A percentile compares a stretch with the other conserved stretches of the same genome.
Evolutionary conservation across 805 yeast species (phyloP).

Genomic region (Pichia thaimueangensis): DNA sequence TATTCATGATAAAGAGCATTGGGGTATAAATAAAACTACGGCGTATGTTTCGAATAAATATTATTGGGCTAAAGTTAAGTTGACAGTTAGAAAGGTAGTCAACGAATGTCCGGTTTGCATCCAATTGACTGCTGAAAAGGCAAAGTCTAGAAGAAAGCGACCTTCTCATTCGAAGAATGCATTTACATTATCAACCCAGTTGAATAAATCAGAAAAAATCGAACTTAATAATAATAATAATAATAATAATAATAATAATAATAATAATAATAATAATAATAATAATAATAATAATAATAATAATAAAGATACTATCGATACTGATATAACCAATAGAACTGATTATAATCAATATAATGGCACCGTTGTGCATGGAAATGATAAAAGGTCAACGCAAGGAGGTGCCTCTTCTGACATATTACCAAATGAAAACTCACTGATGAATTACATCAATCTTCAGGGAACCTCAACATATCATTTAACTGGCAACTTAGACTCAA

Average conservation of each 20-base stretch:
- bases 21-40: slow-evolving; percentile 87
- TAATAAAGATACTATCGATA: too few species aligned
- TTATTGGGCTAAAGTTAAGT: slow-evolving; percentile 90
- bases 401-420: too few species aligned
- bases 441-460: not conserved
- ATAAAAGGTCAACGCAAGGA: too few species aligned
- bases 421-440: not conserved
- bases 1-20: slow-evolving; percentile 61
- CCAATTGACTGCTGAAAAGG: too few species aligned
- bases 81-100: slow-evolving; percentile 74
- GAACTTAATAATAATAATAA: not conserved
- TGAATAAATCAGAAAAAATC: too few species aligned
- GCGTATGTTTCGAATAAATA: slow-evolving; percentile 68
- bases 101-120: slow-evolving; percentile 71
- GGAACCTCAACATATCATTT: not conserved
- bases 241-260: too few species aligned
- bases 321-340: not conserved
- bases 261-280: not conserved
- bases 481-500: not conserved
- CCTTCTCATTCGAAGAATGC: too few species aligned
- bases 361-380: too few species aligned
- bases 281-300: too few species aligned
- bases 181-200: too few species aligned
- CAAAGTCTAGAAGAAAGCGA: not conserved
- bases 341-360: too few species aligned